Percentiles rank a stretch among this genome's conserved stretches.
These are phyloP conservation scores for Candida railenensis DNA, from an alignment of 805 yeast genomes.

Conservation along the genomic window DNA sequence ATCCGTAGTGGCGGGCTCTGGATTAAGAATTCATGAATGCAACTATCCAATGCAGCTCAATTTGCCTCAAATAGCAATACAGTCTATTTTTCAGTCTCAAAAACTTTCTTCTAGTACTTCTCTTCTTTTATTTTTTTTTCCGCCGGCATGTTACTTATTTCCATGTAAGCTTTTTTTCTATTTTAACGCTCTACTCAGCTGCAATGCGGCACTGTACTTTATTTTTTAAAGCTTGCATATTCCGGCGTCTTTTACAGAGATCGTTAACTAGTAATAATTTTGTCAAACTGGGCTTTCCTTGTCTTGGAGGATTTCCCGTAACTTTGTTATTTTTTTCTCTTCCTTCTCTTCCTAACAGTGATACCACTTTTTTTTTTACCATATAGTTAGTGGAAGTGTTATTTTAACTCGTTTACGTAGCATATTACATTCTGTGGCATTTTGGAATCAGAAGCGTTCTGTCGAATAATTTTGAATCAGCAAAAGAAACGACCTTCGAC, in stretches of 20 bases:
- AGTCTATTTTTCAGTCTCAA: no score
- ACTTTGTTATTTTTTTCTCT: neutral
- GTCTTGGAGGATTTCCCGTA: conserved; percentile 1
- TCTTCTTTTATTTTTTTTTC: neutral
- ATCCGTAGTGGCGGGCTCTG: no score
- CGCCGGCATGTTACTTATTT: neutral
- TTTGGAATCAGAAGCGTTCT: no score
- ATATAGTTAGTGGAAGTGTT: no score
- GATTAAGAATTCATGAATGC: no score
- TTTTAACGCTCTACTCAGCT: conserved; percentile 1
- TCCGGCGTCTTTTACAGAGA: conserved; percentile 1
- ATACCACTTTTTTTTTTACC: neutral
- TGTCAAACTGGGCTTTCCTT: conserved; percentile 1
- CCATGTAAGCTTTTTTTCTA: neutral
- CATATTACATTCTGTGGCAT: no score
- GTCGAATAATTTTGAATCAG: no score
- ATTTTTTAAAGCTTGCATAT: neutral
- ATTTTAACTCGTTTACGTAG: no score
- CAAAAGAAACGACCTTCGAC: no score
- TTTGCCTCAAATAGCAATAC: no score
- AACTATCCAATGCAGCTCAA: no score
- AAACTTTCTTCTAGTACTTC: neutral
- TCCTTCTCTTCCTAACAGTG: neutral
- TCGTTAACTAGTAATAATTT: conserved; percentile 1
- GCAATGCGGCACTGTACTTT: conserved; percentile 1